Evolutionary conservation across 2,329 filamentous ascomycete species (phyloP), one percentile per base, ranked within the genome.

Genomic region (Fusarium nematophilum): DNA sequence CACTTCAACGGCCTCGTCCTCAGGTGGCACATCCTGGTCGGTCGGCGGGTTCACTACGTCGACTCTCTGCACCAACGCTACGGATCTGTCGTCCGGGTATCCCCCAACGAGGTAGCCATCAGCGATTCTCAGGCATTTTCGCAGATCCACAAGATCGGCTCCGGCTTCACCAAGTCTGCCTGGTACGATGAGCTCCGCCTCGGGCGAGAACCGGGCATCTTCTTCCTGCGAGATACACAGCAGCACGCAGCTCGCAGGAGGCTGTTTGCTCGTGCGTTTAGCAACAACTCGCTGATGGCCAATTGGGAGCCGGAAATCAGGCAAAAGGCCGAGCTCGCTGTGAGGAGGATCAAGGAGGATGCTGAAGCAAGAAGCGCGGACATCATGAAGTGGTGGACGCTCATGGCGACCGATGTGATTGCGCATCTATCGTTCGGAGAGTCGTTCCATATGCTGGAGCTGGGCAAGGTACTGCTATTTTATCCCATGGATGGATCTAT

Each of bases 381-480:
- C 18, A 23, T 65, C 0, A 44, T 63, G 3, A 65, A 65, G 6
- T 65, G 58, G 62, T 65, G 62, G 62, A 63, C 54, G 0, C 33
- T 65, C 0, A 59, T 65, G 58, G 51, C 62, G 0, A 57, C 54
- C 0, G 62, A 65, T 10, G 42, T 65, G 0, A 65, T 65, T 4
- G 50, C 47, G 1, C 47, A 65, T 2, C 38, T 65, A 0, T 51
- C 54, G 0, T 65, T 65, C 6, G 62, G 62, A 1, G 54, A 65
- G 2, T 57, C 54, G 1, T 65, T 62, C 0, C 40, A 52, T 1
- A 59, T 65, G 58, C 9, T 65, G 1, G 54, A 65, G 8, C 26
- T 53, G 0, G 62, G 58, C 3, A 42, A 53, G 25, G 62, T 59
- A 33, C n/a, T n/a, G n/a, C n/a, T n/a, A n/a, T n/a, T n/a, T n/a